Base-by-base conservation (phyloP, 441 rosid species). In the Melastoma candidum region DNA sequence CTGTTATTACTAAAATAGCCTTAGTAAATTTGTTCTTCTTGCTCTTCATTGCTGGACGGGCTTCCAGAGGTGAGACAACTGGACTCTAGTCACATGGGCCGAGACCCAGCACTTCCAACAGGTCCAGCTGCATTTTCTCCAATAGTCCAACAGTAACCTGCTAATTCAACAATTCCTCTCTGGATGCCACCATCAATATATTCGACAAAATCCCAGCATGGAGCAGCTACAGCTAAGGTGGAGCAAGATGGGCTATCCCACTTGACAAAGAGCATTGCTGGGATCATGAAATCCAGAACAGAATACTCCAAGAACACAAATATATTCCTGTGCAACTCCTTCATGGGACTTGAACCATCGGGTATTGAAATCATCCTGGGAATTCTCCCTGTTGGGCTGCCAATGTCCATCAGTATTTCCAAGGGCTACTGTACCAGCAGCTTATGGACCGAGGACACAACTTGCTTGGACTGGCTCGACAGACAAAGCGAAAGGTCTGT, bases 401-500 rank as follows among this genome's bases (percentile, higher is more conserved):
- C 44, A 1, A 25, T 54, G 2, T 39, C 48, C 12, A 56, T 39
- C 11, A 10, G 27, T 7, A 36, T 36, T 36, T 36, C 41, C 7
- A 4, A 36, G 41, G 41, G 41, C 8, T 36, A 4, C 41, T 9
- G 8, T 29, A 29, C 52, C 0, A 57, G 64, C 12, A 69, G 61
- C 51, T 51, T 73, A 3, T 66, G 67, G 63, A 22, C 49, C 0
- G 71, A 71, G 64, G 71, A 74, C 49, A 44, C 60, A 11, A 41
- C 71, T 6, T 70, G 68, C 53, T 48, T 64, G 22, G 22, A 57
- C n/a, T 73, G 72, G 76, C 64, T 73, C n/a, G 67, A 71, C 48
- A 47, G 58, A 54, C 60, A 63, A 22, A 56, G 65, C 6, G 2
- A 54, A 7, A 47, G 27, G n/a, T 68, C 75, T 0, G 71, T 73